Conservation (phyloP, 2,329 filamentous ascomycete species). For the Pyrenophora teres region DNA sequence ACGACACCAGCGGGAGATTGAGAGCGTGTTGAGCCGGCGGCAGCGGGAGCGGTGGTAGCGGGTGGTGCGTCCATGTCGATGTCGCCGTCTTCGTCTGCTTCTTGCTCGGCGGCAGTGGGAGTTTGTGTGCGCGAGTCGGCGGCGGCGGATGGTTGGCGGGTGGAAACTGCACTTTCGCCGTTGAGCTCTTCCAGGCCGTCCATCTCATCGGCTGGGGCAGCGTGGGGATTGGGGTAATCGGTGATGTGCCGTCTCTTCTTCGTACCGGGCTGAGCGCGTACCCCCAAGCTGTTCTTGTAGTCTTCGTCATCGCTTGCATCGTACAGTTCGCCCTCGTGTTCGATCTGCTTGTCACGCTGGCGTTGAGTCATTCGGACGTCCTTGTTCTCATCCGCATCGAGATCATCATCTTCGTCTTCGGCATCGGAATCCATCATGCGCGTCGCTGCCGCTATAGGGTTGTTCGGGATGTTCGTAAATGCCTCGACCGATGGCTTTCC, state of each 20-base stretch:
- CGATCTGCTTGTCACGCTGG: slow-evolving; percentile 77
- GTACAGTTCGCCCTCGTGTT: slow-evolving; percentile 74
- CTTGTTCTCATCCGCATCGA: slow-evolving; percentile 85
- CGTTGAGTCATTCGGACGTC: slow-evolving; percentile 82
- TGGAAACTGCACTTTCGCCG: slow-evolving; percentile 38
- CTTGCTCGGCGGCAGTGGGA: slow-evolving; percentile 29
- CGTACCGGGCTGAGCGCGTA: slow-evolving; percentile 60
- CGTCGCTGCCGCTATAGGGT: slow-evolving; percentile 51
- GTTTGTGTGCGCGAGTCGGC: slow-evolving; percentile 35
- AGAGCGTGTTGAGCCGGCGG: slow-evolving; percentile 23
- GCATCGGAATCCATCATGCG: slow-evolving; percentile 67
- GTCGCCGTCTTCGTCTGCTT: slow-evolving; percentile 43
- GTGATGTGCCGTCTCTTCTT: slow-evolving; percentile 62
- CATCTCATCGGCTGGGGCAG: slow-evolving; percentile 36
- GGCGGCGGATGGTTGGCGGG: slow-evolving; percentile 34
- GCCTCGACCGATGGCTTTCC: slow-evolving; percentile 60
- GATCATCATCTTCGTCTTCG: slow-evolving; percentile 65
- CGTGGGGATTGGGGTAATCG: slow-evolving; percentile 63
- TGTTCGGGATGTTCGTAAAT: slow-evolving; percentile 61
- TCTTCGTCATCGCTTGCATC: slow-evolving; percentile 88
- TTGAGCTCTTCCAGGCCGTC: slow-evolving; percentile 36
- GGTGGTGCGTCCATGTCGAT: slow-evolving; percentile 43
- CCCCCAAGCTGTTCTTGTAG: slow-evolving; percentile 72
- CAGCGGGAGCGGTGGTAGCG: slow-evolving; percentile 17
- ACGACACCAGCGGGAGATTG: slow-evolving; percentile 41